Evolutionary conservation across 1,139 yeast genomes (phyloP).

Genomic region (Yamadazyma kanchanaburiensis): DNA sequence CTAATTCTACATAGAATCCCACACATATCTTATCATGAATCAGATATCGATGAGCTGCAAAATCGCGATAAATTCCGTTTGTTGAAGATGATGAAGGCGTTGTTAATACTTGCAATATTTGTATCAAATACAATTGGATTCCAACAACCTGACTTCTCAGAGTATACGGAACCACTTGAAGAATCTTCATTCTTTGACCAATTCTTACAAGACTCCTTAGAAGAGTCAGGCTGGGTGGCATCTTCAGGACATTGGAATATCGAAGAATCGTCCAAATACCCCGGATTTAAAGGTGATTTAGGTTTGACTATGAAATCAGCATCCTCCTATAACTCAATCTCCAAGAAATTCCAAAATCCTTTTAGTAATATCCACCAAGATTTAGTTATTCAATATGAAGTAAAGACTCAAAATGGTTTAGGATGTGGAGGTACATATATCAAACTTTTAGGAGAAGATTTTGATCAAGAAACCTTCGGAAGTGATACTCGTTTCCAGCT

Average conservation of each 20-base stretch:
- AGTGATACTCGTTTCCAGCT: constrained; percentile 72
- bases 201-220: constrained; percentile 42
- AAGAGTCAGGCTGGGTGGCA: constrained; percentile 55
- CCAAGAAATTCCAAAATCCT: constrained; percentile 51
- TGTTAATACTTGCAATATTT: neutral
- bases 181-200: constrained; percentile 64
- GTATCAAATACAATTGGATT: constrained; percentile 1
- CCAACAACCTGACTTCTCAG: constrained; percentile 16
- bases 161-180: constrained; percentile 28
- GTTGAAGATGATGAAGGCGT: neutral
- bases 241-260: constrained; percentile 76
- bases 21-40: constrained; percentile 21
- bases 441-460: constrained; percentile 58
- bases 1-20: constrained; percentile 17
- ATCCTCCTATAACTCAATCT: constrained; percentile 80
- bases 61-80: neutral
- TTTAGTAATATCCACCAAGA: constrained; percentile 58
- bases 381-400: constrained; percentile 84
- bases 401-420: constrained; percentile 73
- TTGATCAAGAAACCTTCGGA: constrained; percentile 35
- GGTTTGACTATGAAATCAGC: constrained; percentile 74
- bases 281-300: constrained; percentile 60
- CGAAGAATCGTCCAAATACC: constrained; percentile 48
- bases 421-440: constrained; percentile 88
- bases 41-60: constrained; percentile 11